A percentile compares a stretch with the other conserved stretches of the same genome.
Evolutionary conservation across 2,329 filamentous ascomycete genomes (phyloP).

Genomic region (Beauveria bassiana): DNA sequence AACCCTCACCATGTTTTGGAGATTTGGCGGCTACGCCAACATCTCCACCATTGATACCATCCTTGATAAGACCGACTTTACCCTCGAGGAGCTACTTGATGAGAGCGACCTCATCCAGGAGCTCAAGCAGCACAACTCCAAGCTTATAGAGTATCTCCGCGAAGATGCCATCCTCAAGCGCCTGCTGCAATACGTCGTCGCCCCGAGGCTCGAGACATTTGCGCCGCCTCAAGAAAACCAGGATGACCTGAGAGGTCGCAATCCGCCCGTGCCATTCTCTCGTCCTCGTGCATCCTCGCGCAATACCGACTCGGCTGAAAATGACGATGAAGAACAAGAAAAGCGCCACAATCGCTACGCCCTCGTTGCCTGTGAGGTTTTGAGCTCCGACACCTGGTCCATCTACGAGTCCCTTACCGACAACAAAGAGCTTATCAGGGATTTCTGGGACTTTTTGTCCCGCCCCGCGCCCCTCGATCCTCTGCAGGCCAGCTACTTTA

Average conservation of each 20-base stretch:
- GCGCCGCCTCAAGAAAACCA: conserved; percentile 45
- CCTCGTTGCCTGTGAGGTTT: conserved; percentile 84
- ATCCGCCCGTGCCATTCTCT: conserved; percentile 38
- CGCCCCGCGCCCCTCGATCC: conserved; percentile 81
- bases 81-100: conserved; percentile 89
- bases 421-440: conserved; percentile 66
- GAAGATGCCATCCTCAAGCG: conserved; percentile 78
- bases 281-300: conserved; percentile 47
- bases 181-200: conserved; percentile 85
- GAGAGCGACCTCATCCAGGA: conserved; percentile 96
- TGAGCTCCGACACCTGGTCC: conserved; percentile 94
- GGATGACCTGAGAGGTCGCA: conserved; percentile 39
- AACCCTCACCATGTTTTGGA: conserved; percentile 87
- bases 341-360: conserved; percentile 91
- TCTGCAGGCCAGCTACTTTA: conserved; percentile 94
- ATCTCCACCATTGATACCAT: conserved; percentile 94
- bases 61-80: conserved; percentile 93
- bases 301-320: conserved; percentile 37
- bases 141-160: conserved; percentile 91
- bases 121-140: conserved; percentile 95
- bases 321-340: conserved; percentile 68
- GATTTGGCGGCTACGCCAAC: conserved; percentile 97
- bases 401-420: conserved; percentile 90
- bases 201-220: conserved; percentile 58
- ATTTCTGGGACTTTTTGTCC: conserved; percentile 88